These are phyloP conservation scores for Hymenoscyphus occultus DNA, from an alignment of 2,329 filamentous ascomycete genomes.

Conservation along the genomic window DNA sequence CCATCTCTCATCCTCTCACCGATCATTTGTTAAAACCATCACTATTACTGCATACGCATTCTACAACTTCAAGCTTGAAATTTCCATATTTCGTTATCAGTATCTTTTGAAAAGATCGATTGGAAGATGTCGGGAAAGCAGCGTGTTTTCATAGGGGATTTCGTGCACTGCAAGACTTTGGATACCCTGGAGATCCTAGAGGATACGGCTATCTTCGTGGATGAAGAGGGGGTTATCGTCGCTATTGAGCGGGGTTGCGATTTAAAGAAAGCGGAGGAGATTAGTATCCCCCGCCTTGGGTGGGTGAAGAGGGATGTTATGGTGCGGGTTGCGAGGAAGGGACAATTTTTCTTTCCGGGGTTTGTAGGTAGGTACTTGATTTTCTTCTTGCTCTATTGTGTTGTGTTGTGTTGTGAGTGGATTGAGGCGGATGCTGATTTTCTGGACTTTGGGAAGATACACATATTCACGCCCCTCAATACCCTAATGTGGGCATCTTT, in stretches of 20 bases:
- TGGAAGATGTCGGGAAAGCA: constrained; percentile 8
- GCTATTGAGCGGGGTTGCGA: constrained; percentile 27
- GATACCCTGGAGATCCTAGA: constrained; percentile 48
- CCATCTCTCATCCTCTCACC: no score
- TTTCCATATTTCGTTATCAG: not conserved
- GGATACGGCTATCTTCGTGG: constrained; percentile 48
- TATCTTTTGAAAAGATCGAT: not conserved
- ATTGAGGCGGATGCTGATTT: constrained; percentile 25
- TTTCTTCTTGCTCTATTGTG: not conserved
- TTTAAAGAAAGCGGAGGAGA: constrained; percentile 37
- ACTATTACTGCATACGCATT: no score
- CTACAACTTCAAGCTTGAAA: no score
- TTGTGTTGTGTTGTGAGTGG: constrained; percentile 7
- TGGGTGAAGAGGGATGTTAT: constrained; percentile 35
- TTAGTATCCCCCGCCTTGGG: constrained; percentile 33
- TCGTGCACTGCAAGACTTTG: constrained; percentile 54
- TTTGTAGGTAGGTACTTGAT: constrained; percentile 60
- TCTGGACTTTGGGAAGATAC: constrained; percentile 60
- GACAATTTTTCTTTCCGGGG: constrained; percentile 79
- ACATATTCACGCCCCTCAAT: constrained; percentile 92
- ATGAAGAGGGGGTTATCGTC: constrained; percentile 50
- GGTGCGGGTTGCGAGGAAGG: constrained; percentile 36
- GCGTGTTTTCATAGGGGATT: constrained; percentile 56
- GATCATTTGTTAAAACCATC: no score
- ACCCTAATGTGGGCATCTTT: constrained; percentile 91